Conservation (phyloP, 495 filamentous ascomycete genomes). For the Aspergillus ostianus region DNA sequence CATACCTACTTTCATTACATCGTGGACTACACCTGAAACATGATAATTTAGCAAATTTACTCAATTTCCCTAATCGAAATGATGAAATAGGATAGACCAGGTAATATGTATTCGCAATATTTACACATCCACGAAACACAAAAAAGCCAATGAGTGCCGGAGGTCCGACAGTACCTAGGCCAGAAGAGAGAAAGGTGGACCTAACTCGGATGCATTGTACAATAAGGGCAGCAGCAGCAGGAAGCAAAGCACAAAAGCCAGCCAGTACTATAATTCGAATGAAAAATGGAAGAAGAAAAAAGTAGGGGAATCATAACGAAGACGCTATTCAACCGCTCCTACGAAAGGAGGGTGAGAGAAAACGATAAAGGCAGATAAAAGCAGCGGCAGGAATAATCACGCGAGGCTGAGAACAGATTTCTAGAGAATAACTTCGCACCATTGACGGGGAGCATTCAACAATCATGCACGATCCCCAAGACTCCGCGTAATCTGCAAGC, state of each 20-base stretch:
- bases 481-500: slow-evolving; percentile 18
- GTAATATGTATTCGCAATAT: slow-evolving; percentile 3
- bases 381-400: background rate
- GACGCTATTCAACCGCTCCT: slow-evolving; percentile 11
- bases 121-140: slow-evolving; percentile 7
- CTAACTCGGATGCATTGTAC: background rate
- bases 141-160: background rate
- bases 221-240: background rate
- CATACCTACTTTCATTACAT: too few relatives aligned
- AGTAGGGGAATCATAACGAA: slow-evolving; percentile 18
- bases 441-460: slow-evolving; percentile 7
- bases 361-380: background rate
- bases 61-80: background rate
- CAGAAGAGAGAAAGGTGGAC: background rate
- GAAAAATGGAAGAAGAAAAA: slow-evolving; percentile 9
- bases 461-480: slow-evolving; percentile 5
- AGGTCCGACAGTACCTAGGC: background rate
- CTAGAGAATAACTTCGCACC: background rate
- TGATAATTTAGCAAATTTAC: too few relatives aligned
- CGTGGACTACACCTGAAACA: too few relatives aligned
- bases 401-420: slow-evolving; percentile 1
- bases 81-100: background rate
- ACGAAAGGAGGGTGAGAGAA: slow-evolving; percentile 1
- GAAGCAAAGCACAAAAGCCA: slow-evolving; percentile 8
- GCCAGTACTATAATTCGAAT: slow-evolving; percentile 9